A percentile compares a stretch with the other conserved stretches of the same genome.
Conservation (phyloP, 1,139 yeast genomes). For the Geotrichum europaeum region DNA sequence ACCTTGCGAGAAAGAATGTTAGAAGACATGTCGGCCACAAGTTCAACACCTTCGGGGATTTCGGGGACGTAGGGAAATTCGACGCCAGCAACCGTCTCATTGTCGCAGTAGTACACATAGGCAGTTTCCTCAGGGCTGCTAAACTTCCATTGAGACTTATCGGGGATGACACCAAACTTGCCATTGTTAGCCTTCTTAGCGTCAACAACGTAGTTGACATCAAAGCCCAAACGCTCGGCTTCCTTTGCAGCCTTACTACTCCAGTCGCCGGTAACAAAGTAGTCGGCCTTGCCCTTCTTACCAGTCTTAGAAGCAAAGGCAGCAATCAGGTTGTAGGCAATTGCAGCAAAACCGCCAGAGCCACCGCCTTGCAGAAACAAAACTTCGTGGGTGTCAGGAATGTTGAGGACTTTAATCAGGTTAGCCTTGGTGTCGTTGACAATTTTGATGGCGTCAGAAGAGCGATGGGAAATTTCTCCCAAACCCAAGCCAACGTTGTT, state of each 20-base stretch:
- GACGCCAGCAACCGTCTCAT: slow-evolving; percentile 92
- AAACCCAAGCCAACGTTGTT: slow-evolving; percentile 70
- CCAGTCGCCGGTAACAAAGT: slow-evolving; percentile 91
- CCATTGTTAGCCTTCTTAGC: slow-evolving; percentile 47
- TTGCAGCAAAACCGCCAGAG: slow-evolving; percentile 86
- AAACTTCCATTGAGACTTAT: slow-evolving; percentile 53
- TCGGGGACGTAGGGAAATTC: slow-evolving; percentile 62
- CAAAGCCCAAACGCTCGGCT: slow-evolving; percentile 76
- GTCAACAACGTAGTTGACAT: slow-evolving; percentile 63
- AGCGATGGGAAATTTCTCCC: slow-evolving; percentile 94
- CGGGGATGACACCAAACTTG: slow-evolving; percentile 65
- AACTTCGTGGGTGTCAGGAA: slow-evolving; percentile 91
- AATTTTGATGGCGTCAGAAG: slow-evolving; percentile 70
- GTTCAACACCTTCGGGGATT: slow-evolving; percentile 58
- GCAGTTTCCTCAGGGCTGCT: slow-evolving; percentile 54
- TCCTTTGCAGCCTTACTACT: slow-evolving; percentile 82
- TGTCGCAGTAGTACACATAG: slow-evolving; percentile 85
- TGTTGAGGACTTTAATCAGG: slow-evolving; percentile 53
- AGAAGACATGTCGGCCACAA: slow-evolving; percentile 93
- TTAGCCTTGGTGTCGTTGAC: slow-evolving; percentile 71
- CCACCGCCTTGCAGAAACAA: slow-evolving; percentile 98
- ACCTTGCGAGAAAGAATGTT: slow-evolving; percentile 76
- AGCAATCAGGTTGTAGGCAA: slow-evolving; percentile 78
- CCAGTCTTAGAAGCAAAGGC: slow-evolving; percentile 56
- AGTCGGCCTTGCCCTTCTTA: slow-evolving; percentile 73